phyloP scores from a whole-genome alignment of 75 land plant genomes.

The Cupressus sempervirens region DNA sequence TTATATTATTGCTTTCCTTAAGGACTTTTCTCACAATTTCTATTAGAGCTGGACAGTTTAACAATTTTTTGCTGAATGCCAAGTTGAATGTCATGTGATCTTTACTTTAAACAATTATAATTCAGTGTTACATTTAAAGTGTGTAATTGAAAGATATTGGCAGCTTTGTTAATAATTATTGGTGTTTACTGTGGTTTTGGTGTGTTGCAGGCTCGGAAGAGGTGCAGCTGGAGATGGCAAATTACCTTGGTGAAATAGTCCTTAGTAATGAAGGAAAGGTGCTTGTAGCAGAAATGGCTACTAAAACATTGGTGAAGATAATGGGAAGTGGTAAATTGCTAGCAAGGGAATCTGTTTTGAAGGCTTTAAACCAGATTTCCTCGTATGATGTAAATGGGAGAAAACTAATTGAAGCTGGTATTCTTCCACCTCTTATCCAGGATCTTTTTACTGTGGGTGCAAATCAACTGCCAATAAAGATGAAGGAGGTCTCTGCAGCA shows the following conservation, averaged over 20 bases:
- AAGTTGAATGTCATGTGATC: neutral
- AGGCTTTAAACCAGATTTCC: constrained; percentile 80
- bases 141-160: neutral
- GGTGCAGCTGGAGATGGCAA: constrained; percentile 83
- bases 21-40: neutral
- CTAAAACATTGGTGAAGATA: constrained; percentile 56
- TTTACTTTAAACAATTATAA: neutral
- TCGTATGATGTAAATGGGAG: constrained; percentile 67
- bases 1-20: neutral
- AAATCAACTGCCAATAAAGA: constrained; percentile 73
- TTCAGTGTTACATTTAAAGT: neutral
- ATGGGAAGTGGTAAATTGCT: constrained; percentile 57
- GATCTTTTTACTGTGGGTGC: constrained; percentile 77
- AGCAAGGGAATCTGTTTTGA: constrained; percentile 71
- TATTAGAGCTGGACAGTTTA: neutral
- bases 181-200: neutral
- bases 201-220: constrained; percentile 66
- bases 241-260: constrained; percentile 63
- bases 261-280: constrained; percentile 78
- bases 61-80: neutral
- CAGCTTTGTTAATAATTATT: neutral
- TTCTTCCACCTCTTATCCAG: constrained; percentile 78
- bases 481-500: constrained; percentile 94
- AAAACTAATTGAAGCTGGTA: constrained; percentile 70
- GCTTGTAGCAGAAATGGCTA: constrained; percentile 56